phyloP scores from a whole-genome alignment of 1,284 basidiomycete genomes.

The Rhodotorula mucilaginosa region DNA sequence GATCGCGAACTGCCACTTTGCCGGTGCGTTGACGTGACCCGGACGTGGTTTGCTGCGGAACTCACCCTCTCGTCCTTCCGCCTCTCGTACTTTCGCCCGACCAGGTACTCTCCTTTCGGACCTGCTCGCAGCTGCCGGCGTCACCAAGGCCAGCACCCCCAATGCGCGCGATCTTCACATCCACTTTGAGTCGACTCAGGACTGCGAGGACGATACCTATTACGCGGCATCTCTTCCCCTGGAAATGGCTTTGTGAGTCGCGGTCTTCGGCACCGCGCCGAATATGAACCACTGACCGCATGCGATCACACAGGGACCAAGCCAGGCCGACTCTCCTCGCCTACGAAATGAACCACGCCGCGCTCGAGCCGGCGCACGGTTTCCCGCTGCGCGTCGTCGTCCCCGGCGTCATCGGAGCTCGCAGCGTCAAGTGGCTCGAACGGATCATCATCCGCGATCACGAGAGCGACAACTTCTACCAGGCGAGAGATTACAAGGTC shows the following conservation, averaged over 20 bases:
- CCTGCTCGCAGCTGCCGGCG: slow-evolving; percentile 6
- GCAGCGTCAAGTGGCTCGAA: slow-evolving; percentile 61
- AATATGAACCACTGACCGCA: neutral
- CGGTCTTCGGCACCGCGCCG: neutral
- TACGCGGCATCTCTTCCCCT: slow-evolving; percentile 39
- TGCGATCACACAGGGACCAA: slow-evolving; percentile 17
- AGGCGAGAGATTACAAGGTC: slow-evolving; percentile 38
- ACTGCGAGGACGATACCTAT: slow-evolving; percentile 35
- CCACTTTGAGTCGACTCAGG: slow-evolving; percentile 36
- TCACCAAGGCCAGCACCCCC: slow-evolving; percentile 2
- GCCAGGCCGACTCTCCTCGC: slow-evolving; percentile 54
- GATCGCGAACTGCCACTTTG: slow-evolving; percentile 22
- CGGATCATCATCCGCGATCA: slow-evolving; percentile 47
- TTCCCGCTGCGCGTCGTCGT: slow-evolving; percentile 58
- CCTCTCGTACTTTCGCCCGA: neutral
- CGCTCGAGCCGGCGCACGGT: slow-evolving; percentile 60
- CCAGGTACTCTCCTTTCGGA: slow-evolving; percentile 18
- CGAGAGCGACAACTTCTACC: slow-evolving; percentile 36
- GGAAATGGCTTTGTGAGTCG: slow-evolving; percentile 28
- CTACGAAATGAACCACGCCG: slow-evolving; percentile 61
- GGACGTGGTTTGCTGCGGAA: neutral
- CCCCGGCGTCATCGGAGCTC: slow-evolving; percentile 60
- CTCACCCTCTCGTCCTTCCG: neutral
- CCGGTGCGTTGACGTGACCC: neutral
- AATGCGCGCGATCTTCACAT: slow-evolving; percentile 23